Evolutionary conservation across 2,329 filamentous ascomycete genomes (phyloP), one percentile per base, ranked within the genome.

Genomic region (Gremmenia infestans): DNA sequence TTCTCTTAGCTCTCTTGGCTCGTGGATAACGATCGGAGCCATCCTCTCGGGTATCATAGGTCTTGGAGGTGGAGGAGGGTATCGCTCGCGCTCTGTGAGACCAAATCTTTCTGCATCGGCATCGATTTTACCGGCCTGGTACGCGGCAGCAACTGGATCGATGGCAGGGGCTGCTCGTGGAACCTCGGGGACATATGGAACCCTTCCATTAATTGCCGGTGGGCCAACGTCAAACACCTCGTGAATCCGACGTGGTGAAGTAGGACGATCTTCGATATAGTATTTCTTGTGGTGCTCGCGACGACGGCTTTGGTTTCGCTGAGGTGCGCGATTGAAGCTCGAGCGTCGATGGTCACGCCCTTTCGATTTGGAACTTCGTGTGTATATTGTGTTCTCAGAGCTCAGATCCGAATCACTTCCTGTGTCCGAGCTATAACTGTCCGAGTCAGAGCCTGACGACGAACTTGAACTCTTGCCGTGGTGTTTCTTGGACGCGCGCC

Each of bases 61-160:
- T 43, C 50, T 56, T 49, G 51, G 53, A 46, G 50, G 57, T 22
- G 54, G 52, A 28, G 54, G 15, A 48, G 57, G 42, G 9, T 40
- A 52, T 17, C 54, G 54, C 36, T 56, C 54, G 2, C 55, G 61
- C 19, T 61, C 52, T 23, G 19, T 51, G 14, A 52, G 48, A 11
- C 59, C 60, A 40, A 53, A 57, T 46, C 58, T 60, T 50, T 69
- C 66, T 8, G 60, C 61, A 19, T 64, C 59, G 14, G 57, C 61
- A 54, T 68, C 67, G 2, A 59, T 50, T 46, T 57, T 63, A 4
- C 65, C 62, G 35, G 65, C 65, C 48, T 63, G 55, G 51, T 67
- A 66, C 23, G 64, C 60, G n/a, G 62, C 63, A 28, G 56, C 49
- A 39, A 66, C 55, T 9, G 60, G 50, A 48, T 63, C 63, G 22